Percentiles rank a stretch among this genome's conserved stretches.
phyloP scores from a whole-genome alignment of 1,284 basidiomycete genomes.

The Thelephora terrestris region DNA sequence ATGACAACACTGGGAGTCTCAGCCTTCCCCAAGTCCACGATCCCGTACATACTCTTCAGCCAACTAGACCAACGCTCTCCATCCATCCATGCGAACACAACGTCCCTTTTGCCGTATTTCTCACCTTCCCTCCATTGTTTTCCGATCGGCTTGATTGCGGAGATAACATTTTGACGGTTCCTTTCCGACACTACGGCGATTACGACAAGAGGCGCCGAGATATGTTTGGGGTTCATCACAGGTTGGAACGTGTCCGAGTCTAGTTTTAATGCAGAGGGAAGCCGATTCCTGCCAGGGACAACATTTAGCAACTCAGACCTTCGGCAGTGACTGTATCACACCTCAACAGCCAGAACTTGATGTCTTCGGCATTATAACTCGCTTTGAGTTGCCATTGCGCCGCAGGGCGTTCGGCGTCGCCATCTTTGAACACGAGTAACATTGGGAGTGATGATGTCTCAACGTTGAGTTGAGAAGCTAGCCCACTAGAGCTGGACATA shows the following conservation, averaged over 20 bases:
- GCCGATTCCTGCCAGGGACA: constrained; percentile 60
- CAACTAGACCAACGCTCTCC: constrained; percentile 70
- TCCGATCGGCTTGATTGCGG: constrained; percentile 43
- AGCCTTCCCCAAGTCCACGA: constrained; percentile 26
- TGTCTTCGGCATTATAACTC: constrained; percentile 6
- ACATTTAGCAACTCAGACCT: constrained; percentile 12
- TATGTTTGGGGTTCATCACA: constrained; percentile 69
- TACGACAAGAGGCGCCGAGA: constrained; percentile 56
- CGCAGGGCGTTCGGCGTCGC: constrained; percentile 32
- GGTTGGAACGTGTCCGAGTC: constrained; percentile 66
- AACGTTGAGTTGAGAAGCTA: constrained; percentile 44
- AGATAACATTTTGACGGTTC: constrained; percentile 32
- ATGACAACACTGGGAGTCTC: constrained; percentile 52
- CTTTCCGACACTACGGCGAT: constrained; percentile 43
- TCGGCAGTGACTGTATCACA: constrained; percentile 1
- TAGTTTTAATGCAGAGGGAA: constrained; percentile 64
- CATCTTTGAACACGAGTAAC: constrained; percentile 71
- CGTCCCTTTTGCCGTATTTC: constrained; percentile 38
- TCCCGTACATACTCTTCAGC: constrained; percentile 82
- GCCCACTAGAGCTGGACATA: constrained; percentile 35
- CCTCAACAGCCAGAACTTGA: constrained; percentile 13
- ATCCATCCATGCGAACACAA: constrained; percentile 85
- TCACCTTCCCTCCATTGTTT: constrained; percentile 49
- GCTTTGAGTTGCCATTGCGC: constrained; percentile 7
- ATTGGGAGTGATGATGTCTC: constrained; percentile 39